Conservation (phyloP, 139 green algal species). For the Chlorella sp. region DNA sequence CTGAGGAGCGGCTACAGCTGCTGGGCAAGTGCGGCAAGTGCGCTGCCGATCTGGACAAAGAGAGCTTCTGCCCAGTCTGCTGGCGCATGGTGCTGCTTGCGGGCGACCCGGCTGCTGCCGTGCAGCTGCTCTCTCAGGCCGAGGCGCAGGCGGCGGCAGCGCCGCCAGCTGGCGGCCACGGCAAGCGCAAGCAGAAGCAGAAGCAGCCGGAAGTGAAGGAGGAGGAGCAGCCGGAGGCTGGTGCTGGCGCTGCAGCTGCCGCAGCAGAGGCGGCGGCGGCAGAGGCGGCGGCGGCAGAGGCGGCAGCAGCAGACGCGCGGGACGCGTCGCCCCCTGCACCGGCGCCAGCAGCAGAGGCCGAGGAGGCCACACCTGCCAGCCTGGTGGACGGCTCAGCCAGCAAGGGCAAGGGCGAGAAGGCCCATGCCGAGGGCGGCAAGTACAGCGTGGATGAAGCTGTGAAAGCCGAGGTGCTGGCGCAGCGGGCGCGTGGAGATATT, state of each 20-base stretch:
- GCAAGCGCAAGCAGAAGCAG: conserved; percentile 17
- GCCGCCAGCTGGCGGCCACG: not conserved
- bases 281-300: not conserved
- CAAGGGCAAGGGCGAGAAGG: not conserved
- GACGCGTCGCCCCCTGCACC: too few relatives aligned
- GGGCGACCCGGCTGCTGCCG: not conserved
- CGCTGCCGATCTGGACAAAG: not conserved
- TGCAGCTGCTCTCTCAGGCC: not conserved
- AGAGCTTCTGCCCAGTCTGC: conserved; percentile 1
- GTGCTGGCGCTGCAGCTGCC: not conserved
- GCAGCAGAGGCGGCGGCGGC: not conserved
- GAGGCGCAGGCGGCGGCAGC: not conserved
- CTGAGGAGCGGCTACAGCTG: not conserved
- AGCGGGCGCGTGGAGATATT: not conserved
- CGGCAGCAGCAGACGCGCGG: not conserved
- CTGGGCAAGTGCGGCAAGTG: not conserved
- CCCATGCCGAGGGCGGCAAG: not conserved
- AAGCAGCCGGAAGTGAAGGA: not conserved
- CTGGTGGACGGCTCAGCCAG: not conserved
- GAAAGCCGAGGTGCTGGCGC: conserved; percentile 3
- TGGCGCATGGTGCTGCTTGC: conserved; percentile 13
- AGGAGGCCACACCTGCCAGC: too few relatives aligned
- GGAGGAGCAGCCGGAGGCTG: not conserved
- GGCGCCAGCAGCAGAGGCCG: too few relatives aligned
- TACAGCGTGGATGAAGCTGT: not conserved